Evolutionary conservation across 345 rosid genomes (phyloP).

Genomic region (Eucalyptus decipiens): DNA sequence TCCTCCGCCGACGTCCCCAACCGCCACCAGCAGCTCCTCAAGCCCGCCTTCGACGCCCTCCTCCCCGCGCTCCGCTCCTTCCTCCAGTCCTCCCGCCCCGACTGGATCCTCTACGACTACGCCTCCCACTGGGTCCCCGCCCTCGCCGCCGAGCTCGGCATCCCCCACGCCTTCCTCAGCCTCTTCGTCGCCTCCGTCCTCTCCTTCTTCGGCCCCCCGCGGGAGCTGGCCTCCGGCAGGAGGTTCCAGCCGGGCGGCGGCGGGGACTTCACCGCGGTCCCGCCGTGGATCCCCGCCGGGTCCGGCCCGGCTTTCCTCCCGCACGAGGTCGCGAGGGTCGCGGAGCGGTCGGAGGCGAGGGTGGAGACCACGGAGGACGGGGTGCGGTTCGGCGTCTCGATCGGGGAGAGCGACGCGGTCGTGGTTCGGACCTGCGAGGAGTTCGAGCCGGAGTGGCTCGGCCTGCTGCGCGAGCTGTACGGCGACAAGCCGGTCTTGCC

Average conservation of each 20-base stretch:
- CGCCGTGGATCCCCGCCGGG: constrained; percentile 25
- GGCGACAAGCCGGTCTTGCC: constrained; percentile 26
- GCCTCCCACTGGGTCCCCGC: constrained; percentile 18
- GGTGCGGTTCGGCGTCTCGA: constrained; percentile 1
- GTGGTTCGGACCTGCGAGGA: constrained; percentile 28
- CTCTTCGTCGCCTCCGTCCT: constrained; percentile 2
- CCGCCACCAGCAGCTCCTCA: constrained; percentile 5
- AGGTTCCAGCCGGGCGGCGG: neutral
- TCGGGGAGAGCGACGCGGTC: constrained; percentile 17
- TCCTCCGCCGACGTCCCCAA: constrained; percentile 10
- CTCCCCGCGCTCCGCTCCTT: neutral
- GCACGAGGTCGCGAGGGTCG: constrained; percentile 6
- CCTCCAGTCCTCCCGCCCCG: neutral
- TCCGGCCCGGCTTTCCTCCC: constrained; percentile 7
- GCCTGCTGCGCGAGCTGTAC: constrained; percentile 6
- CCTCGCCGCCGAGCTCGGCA: neutral
- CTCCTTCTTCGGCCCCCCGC: constrained; percentile 1
- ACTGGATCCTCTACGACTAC: constrained; percentile 23
- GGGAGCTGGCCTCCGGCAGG: neutral
- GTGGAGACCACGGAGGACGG: neutral
- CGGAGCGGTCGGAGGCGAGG: constrained; percentile 4
- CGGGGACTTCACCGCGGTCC: constrained; percentile 5
- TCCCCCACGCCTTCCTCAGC: constrained; percentile 2
- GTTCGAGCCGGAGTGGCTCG: constrained; percentile 38
- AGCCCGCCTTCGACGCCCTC: constrained; percentile 11